Evolutionary conservation across 768 basidiomycete genomes (phyloP), one percentile per base, ranked within the genome.

Genomic region (Rhizopogon sp.): DNA sequence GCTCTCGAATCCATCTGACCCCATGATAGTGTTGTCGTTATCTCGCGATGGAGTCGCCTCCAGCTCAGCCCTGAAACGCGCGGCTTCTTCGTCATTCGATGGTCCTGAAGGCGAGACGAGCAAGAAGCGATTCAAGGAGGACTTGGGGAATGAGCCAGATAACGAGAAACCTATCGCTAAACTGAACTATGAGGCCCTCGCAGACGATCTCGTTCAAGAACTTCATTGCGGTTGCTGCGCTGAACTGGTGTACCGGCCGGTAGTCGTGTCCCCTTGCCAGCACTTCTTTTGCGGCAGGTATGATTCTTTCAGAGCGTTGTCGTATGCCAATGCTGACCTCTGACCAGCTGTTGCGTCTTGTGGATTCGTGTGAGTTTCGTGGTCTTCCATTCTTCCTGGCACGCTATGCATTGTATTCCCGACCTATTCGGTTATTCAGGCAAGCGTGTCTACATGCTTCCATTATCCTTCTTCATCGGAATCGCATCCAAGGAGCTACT

Each of bases 281-380:
- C 91, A 93, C 76, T 91, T 88, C 77, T 93, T 92, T 66, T 93
- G 91, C 64, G 91, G 91, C 69, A 91, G 90, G 89, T 90, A 70
- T 56, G 72, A 61, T 47, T 37, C 13, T 9, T 45, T 7, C 41
- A 47, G 41, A 50, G 50, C 3, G 49, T 33, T 2, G 14, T 2
- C 8, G 8, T 45, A 39, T 46, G 29, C 53, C 43, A 20, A 58
- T 87, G 82, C 68, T 93, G 84, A 63, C 53, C 9, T 58, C 16
- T 37, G 37, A 47, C 11, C 58, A 93, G 90, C 65, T 93, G 90
- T 67, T 88, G 87, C 66, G 75, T 82, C 1, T 79, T 92, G 50
- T 93, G 91, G 91, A 83, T 93, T 68, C 80, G 81, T 60, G 90
- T 91, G 71, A 84, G 88, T 82, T 58, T 41, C 49, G 16, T 37